A percentile compares a stretch with the other conserved stretches of the same genome.
Conservation (phyloP, 768 basidiomycete genomes). For the Mrakia blollopis region DNA sequence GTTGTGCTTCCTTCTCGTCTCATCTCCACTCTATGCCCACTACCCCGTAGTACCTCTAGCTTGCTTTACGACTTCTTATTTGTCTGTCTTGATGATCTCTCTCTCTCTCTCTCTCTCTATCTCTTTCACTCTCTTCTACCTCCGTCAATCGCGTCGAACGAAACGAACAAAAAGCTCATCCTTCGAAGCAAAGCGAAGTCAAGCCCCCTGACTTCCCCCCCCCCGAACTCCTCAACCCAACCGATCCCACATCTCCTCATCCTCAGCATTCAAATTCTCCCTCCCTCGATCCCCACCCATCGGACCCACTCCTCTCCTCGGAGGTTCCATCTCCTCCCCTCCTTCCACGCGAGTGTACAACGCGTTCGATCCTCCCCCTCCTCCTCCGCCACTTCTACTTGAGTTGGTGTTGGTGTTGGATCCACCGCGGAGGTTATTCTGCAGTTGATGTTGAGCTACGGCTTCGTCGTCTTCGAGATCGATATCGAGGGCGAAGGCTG, state of each 20-base stretch:
- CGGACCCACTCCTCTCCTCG: conserved; percentile 24
- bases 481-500: conserved; percentile 45
- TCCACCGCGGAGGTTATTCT: not conserved
- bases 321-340: conserved; percentile 13
- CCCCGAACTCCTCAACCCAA: not conserved
- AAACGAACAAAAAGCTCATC: too few species aligned
- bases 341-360: not conserved
- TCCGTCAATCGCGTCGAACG: too few species aligned
- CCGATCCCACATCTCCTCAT: conserved; percentile 32
- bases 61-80: too few species aligned
- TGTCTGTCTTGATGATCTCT: too few species aligned
- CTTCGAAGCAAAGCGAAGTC: too few species aligned
- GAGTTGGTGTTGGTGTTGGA: not conserved
- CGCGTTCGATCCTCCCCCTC: not conserved
- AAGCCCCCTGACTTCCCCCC: too few species aligned
- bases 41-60: too few species aligned
- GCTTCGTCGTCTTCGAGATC: conserved; percentile 49
- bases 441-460: conserved; percentile 13
- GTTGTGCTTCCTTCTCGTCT: too few species aligned
- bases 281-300: conserved; percentile 23
- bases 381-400: not conserved
- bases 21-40: too few species aligned
- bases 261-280: conserved; percentile 22
- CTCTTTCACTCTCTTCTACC: not conserved
- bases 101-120: not conserved